Base-by-base conservation (phyloP, 495 filamentous ascomycete genomes). In the Hypoxylon intermedium region DNA sequence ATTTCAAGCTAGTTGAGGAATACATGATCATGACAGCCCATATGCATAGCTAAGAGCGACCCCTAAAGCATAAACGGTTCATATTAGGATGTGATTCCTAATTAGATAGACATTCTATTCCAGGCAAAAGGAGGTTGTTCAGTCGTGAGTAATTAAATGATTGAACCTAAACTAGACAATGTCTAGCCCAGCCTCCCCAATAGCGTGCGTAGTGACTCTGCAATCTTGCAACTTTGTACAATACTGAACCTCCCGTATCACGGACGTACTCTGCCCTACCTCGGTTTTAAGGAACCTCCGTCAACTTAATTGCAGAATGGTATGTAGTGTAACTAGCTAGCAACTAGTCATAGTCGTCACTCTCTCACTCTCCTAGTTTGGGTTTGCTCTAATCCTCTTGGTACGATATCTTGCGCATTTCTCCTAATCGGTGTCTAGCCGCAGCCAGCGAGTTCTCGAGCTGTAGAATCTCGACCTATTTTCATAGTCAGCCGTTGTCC, bases 401-500 rank as follows among this genome's bases (percentile, higher is more conserved):
- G 79, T 98, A 98, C 1, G 90, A 94, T 40, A 98, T 90, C 86
- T 98, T 98, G 75, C 94, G 86, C 95, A 98, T 97, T 80, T 98
- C 94, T 55, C 94, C 94, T 31, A 98, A 77, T 44, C 92, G 80
- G 68, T 88, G 85, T 62, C 94, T 82, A 15, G 94, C 93, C 26
- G 87, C 81, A n/a, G 85, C 77, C 21, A 98, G 82, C 49, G 81
- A 77, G 72, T 97, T 98, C 77, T 98, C 94, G 44, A 98, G 83
- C 77, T 98, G 91, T 33, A 97, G 82, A 43, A 98, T 98, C 77
- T 98, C 93, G 67, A 98, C 94, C 93, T 97, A 59, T 54, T 12
- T 58, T 42, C 7, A 13, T 26, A 16, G 24, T 71, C 50, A 71
- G 70, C 49, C 26, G 23, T 9, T 40, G 23, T 9, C n/a, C 30